Conservation (phyloP, 176 grass and related monocot species). For the Rhynchospora pubera region DNA sequence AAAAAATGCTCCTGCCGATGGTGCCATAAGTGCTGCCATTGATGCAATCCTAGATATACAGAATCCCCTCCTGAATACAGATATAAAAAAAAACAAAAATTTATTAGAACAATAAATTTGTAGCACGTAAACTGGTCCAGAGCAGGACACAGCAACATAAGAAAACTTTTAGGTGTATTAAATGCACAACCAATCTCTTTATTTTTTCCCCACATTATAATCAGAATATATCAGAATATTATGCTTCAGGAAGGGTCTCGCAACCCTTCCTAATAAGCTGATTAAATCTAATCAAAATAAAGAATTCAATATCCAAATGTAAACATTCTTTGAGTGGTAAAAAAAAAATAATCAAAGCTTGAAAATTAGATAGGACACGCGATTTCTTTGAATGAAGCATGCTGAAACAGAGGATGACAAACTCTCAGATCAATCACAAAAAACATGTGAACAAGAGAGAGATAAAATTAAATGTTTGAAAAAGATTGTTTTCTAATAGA, state of each 20-base stretch:
- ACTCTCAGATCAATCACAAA: background rate
- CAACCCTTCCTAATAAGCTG: background rate
- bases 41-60: constrained; percentile 56
- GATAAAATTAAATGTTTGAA: background rate
- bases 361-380: background rate
- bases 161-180: background rate
- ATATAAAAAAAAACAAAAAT: background rate
- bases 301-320: background rate
- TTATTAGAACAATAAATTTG: constrained; percentile 29
- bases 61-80: constrained; percentile 43
- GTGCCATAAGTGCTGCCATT: constrained; percentile 79
- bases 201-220: background rate
- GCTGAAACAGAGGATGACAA: background rate
- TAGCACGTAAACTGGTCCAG: background rate
- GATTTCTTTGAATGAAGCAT: background rate
- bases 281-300: background rate
- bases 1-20: constrained; percentile 71
- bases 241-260: background rate
- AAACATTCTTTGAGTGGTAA: background rate
- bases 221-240: background rate
- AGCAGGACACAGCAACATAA: background rate
- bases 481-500: background rate
- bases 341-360: background rate
- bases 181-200: background rate
- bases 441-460: constrained; percentile 1